Evolutionary conservation across 2,329 filamentous ascomycete genomes (phyloP).

Genomic region (Sclerotinia glacialis): DNA sequence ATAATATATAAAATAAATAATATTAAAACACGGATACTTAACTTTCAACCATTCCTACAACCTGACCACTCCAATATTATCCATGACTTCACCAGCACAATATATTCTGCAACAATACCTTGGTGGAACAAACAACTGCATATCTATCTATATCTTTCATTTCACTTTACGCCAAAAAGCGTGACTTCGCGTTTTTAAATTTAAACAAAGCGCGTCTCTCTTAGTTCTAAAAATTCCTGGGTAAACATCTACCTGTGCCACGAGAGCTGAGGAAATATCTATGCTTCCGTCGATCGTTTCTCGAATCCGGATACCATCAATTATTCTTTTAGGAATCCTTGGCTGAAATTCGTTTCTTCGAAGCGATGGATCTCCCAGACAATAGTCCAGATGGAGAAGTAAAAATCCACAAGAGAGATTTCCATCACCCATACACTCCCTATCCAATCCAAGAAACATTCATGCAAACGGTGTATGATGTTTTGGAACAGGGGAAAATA

Average conservation of each 20-base stretch:
- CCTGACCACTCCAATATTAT: too few species aligned
- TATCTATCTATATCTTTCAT: too few species aligned
- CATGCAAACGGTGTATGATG: constrained; percentile 66
- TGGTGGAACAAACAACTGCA: too few species aligned
- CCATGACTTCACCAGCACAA: too few species aligned
- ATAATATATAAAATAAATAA: not conserved
- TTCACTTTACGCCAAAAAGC: constrained; percentile 19
- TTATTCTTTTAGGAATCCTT: not conserved
- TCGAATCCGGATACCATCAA: too few species aligned
- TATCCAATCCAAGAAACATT: constrained; percentile 70
- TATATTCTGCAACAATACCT: not conserved
- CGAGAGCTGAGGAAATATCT: not conserved
- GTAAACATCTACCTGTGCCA: not conserved
- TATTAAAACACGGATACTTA: not conserved
- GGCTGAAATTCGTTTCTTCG: too few species aligned
- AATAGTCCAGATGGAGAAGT: not conserved
- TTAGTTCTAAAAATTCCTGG: not conserved
- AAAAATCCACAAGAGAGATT: constrained; percentile 43
- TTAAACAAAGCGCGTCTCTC: constrained; percentile 10
- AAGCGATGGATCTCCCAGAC: not conserved
- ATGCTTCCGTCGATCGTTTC: not conserved
- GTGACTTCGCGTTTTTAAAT: constrained; percentile 18
- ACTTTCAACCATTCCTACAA: not conserved
- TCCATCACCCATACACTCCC: constrained; percentile 68
- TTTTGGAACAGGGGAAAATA: constrained; percentile 63